phyloP scores from a whole-genome alignment of 2,329 filamentous ascomycete species.

The Paradendryphiella salina region DNA sequence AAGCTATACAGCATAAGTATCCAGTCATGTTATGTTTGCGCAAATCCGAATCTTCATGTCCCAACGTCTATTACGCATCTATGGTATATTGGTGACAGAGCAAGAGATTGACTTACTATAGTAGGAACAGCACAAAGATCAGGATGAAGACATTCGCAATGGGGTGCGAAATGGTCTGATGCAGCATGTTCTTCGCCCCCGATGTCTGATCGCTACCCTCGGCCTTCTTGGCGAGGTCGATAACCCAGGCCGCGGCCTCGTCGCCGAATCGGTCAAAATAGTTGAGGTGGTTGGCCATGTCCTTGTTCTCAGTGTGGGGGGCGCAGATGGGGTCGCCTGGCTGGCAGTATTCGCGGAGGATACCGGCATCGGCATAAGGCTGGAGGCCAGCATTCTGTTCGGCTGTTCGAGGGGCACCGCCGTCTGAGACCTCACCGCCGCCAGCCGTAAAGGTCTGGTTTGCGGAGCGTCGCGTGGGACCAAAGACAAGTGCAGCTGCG shows the following conservation, averaged over 20 bases:
- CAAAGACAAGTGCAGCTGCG: slow-evolving; percentile 29
- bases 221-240: slow-evolving; percentile 25
- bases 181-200: slow-evolving; percentile 23
- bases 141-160: slow-evolving; percentile 30
- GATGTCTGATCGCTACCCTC: slow-evolving; percentile 11
- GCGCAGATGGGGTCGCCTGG: slow-evolving; percentile 65
- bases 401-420: slow-evolving; percentile 26
- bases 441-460: slow-evolving; percentile 30
- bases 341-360: slow-evolving; percentile 67
- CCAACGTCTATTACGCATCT: slow-evolving; percentile 9
- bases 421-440: slow-evolving; percentile 28
- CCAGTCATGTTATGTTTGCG: slow-evolving; percentile 7
- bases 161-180: slow-evolving; percentile 28
- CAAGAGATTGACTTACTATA: slow-evolving; percentile 30
- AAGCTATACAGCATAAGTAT: slow-evolving; percentile 29
- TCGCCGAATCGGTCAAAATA: slow-evolving; percentile 52
- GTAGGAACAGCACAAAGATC: slow-evolving; percentile 19
- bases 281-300: slow-evolving; percentile 61
- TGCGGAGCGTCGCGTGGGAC: slow-evolving; percentile 31
- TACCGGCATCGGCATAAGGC: slow-evolving; percentile 45
- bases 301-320: slow-evolving; percentile 49
- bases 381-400: slow-evolving; percentile 28
- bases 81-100: neutral
- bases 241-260: slow-evolving; percentile 31
- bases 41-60: neutral